Evolutionary conservation across 192 early-diverging fungal species (phyloP).

Genomic region (Coemansia sp.): DNA sequence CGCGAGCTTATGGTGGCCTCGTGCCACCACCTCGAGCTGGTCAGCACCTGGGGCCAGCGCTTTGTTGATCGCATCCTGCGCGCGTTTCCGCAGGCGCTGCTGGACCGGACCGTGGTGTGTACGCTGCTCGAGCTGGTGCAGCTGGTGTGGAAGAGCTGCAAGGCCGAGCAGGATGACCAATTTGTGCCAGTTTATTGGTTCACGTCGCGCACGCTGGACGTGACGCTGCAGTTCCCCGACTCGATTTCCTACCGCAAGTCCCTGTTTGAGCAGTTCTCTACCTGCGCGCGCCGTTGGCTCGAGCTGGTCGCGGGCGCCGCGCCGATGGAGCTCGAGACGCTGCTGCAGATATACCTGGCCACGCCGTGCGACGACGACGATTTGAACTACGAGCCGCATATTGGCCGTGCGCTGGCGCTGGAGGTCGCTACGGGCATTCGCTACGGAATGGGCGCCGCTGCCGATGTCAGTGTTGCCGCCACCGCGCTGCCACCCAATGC

Average conservation of each 20-base stretch:
- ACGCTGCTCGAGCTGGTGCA: slow-evolving; percentile 81
- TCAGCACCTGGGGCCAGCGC: slow-evolving; percentile 64
- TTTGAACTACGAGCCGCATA: slow-evolving; percentile 57
- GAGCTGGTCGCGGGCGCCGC: slow-evolving; percentile 56
- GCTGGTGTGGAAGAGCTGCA: slow-evolving; percentile 72
- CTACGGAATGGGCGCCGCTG: slow-evolving; percentile 10
- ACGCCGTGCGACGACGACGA: slow-evolving; percentile 54
- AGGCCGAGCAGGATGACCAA: slow-evolving; percentile 73
- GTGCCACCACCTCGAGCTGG: slow-evolving; percentile 64
- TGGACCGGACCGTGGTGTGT: slow-evolving; percentile 63
- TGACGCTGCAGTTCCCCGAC: slow-evolving; percentile 69
- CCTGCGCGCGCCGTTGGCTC: slow-evolving; percentile 66
- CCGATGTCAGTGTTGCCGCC: slow-evolving; percentile 1
- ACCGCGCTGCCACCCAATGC: slow-evolving; percentile 28
- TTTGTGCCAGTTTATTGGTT: slow-evolving; percentile 71
- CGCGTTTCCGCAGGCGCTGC: slow-evolving; percentile 72
- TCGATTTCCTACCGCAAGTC: slow-evolving; percentile 68
- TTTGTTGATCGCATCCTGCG: slow-evolving; percentile 57
- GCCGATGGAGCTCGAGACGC: slow-evolving; percentile 65
- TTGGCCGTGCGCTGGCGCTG: slow-evolving; percentile 68
- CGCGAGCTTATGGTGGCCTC: slow-evolving; percentile 62
- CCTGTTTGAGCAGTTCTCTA: slow-evolving; percentile 57
- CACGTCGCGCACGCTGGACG: slow-evolving; percentile 56
- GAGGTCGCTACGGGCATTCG: slow-evolving; percentile 52
- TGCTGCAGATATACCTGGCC: slow-evolving; percentile 67